Percentiles rank a stretch among this genome's conserved stretches.
Evolutionary conservation across 805 yeast genomes (phyloP).

Genomic region (Clavispora asparagi): DNA sequence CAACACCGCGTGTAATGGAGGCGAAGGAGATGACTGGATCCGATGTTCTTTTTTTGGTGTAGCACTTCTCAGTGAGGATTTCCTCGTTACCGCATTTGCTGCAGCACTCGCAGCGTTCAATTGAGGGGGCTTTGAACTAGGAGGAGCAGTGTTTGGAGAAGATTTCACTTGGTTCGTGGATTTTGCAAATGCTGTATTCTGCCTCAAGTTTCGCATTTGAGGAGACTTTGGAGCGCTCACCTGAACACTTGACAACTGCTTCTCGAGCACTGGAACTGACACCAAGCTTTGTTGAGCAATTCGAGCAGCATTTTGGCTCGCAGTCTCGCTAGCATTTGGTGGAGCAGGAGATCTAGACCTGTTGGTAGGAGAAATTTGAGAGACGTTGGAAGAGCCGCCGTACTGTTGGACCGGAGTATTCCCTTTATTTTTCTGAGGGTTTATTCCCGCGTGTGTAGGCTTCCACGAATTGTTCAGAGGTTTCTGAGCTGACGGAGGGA

Average conservation of each 20-base stretch:
- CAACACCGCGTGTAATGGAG: slow-evolving; percentile 13
- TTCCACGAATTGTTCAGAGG: not conserved
- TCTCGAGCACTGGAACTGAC: slow-evolving; percentile 6
- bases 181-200: slow-evolving; percentile 18
- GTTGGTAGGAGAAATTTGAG: too few species aligned
- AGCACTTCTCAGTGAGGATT: not conserved
- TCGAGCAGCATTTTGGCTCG: slow-evolving; percentile 1
- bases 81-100: not conserved
- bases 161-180: not conserved
- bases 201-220: slow-evolving; percentile 10
- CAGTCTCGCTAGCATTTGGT: not conserved
- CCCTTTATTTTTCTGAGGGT: not conserved
- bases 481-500: not conserved
- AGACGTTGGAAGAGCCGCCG: not conserved
- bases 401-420: not conserved
- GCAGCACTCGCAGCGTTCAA: not conserved
- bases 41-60: not conserved
- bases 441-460: not conserved
- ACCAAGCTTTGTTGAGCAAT: slow-evolving; percentile 8
- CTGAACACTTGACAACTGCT: slow-evolving; percentile 7
- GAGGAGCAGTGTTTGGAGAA: not conserved
- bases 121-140: not conserved
- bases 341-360: too few species aligned
- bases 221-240: slow-evolving; percentile 6
- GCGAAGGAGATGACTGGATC: not conserved